phyloP scores from a whole-genome alignment of 768 basidiomycete species.

The Russula brevipes region DNA sequence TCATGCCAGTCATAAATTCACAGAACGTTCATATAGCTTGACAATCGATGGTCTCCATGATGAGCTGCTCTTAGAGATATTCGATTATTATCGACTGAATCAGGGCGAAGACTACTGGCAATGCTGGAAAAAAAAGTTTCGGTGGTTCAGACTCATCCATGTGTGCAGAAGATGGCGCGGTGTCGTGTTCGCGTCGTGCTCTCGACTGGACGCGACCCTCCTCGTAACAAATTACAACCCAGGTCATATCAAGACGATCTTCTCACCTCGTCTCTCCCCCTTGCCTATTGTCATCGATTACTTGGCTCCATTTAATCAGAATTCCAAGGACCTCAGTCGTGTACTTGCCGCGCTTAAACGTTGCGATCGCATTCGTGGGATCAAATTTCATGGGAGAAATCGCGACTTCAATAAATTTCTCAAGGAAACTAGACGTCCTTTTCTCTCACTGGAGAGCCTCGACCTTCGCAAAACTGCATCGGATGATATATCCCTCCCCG shows the following conservation, averaged over 20 bases:
- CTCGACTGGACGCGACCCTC: not conserved
- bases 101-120: too few relatives aligned
- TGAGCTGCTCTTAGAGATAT: too few relatives aligned
- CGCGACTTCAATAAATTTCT: not conserved
- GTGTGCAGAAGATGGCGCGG: constrained; percentile 11
- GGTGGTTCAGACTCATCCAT: constrained; percentile 23
- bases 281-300: constrained; percentile 5
- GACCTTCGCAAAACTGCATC: rapidly evolving
- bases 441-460: constrained; percentile 8
- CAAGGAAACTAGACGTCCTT: not conserved
- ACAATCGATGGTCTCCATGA: too few relatives aligned
- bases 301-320: not conserved
- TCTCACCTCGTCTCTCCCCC: not conserved
- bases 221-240: not conserved
- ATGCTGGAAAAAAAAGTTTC: not conserved
- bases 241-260: not conserved
- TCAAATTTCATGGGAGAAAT: not conserved
- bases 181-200: not conserved
- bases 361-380: not conserved
- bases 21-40: too few relatives aligned
- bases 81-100: too few relatives aligned
- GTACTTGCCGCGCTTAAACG: not conserved
- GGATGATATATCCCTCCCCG: not conserved
- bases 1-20: too few relatives aligned
- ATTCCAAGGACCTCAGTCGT: not conserved